Evolutionary conservation across 2,329 filamentous ascomycete genomes (phyloP).

Genomic region (Penicillium corylophilum): DNA sequence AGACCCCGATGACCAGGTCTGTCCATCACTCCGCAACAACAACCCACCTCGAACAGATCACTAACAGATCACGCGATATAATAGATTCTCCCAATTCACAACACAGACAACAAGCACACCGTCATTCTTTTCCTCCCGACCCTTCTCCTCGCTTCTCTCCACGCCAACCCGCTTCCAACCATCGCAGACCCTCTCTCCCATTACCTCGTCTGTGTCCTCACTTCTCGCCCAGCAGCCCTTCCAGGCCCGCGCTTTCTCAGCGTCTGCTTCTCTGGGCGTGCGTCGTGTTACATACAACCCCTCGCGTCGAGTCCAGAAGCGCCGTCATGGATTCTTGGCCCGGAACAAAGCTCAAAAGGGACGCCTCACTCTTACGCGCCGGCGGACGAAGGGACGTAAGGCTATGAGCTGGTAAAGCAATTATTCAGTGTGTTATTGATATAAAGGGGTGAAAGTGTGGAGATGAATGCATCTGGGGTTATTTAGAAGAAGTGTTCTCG

Average conservation of each 20-base stretch:
- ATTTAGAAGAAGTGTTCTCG: not conserved
- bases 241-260: slow-evolving; percentile 43
- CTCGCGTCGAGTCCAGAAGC: slow-evolving; percentile 60
- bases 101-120: slow-evolving; percentile 26
- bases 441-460: not conserved
- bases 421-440: not conserved
- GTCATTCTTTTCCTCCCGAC: slow-evolving; percentile 35
- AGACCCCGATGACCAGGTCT: slow-evolving; percentile 25
- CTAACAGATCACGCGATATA: slow-evolving; percentile 3
- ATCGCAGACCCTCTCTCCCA: slow-evolving; percentile 32
- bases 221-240: slow-evolving; percentile 29
- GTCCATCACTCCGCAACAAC: slow-evolving; percentile 4
- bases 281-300: slow-evolving; percentile 59
- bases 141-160: slow-evolving; percentile 42
- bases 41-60: slow-evolving; percentile 1
- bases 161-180: slow-evolving; percentile 24
- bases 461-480: slow-evolving; percentile 1
- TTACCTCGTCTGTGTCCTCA: slow-evolving; percentile 18
- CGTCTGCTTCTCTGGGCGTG: slow-evolving; percentile 43
- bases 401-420: slow-evolving; percentile 51
- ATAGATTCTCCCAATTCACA: slow-evolving; percentile 20
- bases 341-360: slow-evolving; percentile 55
- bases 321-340: slow-evolving; percentile 60
- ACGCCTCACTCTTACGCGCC: slow-evolving; percentile 53
- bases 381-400: slow-evolving; percentile 55